Evolutionary conservation across 352 stramenopile species (phyloP).

Genomic region (Phytophthora rubi): DNA sequence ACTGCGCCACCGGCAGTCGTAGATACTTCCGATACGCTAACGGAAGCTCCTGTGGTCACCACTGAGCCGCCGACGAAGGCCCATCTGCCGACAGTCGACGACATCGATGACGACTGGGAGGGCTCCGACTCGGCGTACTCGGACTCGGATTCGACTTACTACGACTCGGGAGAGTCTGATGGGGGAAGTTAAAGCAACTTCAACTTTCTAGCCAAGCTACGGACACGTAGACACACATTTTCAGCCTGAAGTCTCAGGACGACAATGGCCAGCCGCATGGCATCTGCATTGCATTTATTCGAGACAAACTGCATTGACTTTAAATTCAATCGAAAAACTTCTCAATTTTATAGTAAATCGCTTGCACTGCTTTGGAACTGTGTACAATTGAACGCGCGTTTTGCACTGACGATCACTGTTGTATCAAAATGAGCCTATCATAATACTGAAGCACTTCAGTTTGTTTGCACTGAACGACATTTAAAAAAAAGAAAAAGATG

Average conservation of each 20-base stretch:
- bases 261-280: background rate
- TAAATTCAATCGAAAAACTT: too few relatives aligned
- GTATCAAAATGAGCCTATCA: too few relatives aligned
- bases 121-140: constrained; percentile 19
- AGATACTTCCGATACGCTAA: constrained; percentile 19
- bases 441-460: too few relatives aligned
- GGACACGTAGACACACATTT: background rate
- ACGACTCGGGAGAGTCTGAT: constrained; percentile 16
- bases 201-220: background rate
- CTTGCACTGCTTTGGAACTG: too few relatives aligned
- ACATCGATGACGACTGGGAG: constrained; percentile 16
- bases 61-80: background rate
- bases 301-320: background rate
- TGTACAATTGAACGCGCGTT: too few relatives aligned
- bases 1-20: background rate
- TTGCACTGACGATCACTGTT: too few relatives aligned
- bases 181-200: constrained; percentile 9
- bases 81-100: constrained; percentile 1
- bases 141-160: constrained; percentile 28
- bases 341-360: too few relatives aligned
- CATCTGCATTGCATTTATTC: constrained; percentile 1
- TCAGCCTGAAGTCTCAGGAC: background rate
- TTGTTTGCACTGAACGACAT: too few relatives aligned
- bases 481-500: too few relatives aligned
- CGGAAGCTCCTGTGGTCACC: constrained; percentile 1